These are phyloP conservation scores for Paramecium primaurelia DNA, from an alignment of 73 alveolate species.

Conservation along the genomic window DNA sequence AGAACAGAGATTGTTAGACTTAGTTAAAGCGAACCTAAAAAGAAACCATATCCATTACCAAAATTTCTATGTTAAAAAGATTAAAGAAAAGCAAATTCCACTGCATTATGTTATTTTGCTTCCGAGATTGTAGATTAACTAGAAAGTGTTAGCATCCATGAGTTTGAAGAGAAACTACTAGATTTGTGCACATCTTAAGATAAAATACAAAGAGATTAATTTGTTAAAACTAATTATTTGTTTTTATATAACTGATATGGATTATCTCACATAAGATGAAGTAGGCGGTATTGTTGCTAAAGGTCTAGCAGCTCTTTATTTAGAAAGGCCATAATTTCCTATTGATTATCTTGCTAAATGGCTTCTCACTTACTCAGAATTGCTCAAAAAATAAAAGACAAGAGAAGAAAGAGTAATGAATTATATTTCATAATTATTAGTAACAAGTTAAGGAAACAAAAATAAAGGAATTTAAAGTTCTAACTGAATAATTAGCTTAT, in stretches of 20 bases:
- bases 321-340: conserved; percentile 86
- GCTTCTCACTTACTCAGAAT: conserved; percentile 80
- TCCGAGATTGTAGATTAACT: neutral
- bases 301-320: conserved; percentile 84
- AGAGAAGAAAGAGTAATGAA: conserved; percentile 31
- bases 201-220: neutral
- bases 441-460: conserved; percentile 63
- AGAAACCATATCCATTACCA: neutral
- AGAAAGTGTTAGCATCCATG: neutral
- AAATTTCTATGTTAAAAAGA: neutral
- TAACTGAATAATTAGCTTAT: conserved; percentile 41
- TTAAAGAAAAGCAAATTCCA: neutral
- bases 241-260: conserved; percentile 39
- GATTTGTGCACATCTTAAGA: neutral
- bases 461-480: conserved; percentile 58
- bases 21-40: neutral
- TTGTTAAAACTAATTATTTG: neutral
- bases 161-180: neutral
- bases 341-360: conserved; percentile 90
- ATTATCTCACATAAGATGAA: conserved; percentile 69
- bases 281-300: conserved; percentile 72
- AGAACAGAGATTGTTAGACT: neutral
- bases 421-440: neutral
- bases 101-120: neutral
- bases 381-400: neutral